phyloP scores from a whole-genome alignment of 257 asterid genomes.

The Solanum virginianum region DNA sequence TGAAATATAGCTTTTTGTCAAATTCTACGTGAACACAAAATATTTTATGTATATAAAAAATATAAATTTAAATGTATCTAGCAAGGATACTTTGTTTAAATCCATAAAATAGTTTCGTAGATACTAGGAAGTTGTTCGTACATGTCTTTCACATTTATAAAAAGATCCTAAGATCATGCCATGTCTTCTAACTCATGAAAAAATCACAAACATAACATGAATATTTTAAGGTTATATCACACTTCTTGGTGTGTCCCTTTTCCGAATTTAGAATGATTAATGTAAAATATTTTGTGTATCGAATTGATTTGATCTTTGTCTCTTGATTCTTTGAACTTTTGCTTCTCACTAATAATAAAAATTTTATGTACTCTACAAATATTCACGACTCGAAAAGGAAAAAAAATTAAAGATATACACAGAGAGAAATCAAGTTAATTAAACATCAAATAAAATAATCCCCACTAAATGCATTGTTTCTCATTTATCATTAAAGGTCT shows the following conservation, averaged over 20 bases:
- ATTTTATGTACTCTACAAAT: not conserved
- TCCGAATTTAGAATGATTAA: not conserved
- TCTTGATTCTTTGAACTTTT: not conserved
- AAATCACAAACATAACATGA: not conserved
- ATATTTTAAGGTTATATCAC: not conserved
- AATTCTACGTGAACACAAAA: not conserved
- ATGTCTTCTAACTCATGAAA: not conserved
- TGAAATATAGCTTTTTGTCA: too few species aligned
- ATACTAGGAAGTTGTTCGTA: not conserved
- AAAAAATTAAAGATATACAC: too few species aligned
- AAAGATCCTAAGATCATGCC: conserved; percentile 18
- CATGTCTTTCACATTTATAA: not conserved
- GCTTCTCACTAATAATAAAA: not conserved
- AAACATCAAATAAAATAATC: not conserved
- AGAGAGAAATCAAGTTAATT: not conserved
- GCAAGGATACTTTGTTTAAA: not conserved
- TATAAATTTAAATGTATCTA: not conserved
- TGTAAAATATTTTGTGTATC: not conserved
- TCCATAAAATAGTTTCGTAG: not conserved
- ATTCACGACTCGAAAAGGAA: not conserved
- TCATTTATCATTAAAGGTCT: not conserved
- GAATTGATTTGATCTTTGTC: not conserved
- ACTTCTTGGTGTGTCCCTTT: not conserved
- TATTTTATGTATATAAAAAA: not conserved
- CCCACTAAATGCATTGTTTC: not conserved